These are phyloP conservation scores for Backusella mclennaniae DNA, from an alignment of 192 early-diverging fungal species.

Conservation along the genomic window DNA sequence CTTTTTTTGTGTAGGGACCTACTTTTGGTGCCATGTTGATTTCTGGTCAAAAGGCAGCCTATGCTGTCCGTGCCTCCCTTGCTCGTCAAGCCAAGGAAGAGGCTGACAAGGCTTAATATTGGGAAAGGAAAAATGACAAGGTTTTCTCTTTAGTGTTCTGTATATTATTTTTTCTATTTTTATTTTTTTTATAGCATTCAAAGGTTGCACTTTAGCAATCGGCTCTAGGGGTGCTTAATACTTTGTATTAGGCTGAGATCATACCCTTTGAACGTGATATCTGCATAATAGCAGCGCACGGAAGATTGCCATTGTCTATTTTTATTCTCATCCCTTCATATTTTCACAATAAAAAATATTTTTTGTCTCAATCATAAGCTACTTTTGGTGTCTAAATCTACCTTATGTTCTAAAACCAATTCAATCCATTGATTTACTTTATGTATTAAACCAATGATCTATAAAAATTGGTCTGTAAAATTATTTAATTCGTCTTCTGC, in stretches of 20 bases:
- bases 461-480: too few species aligned
- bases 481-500: too few species aligned
- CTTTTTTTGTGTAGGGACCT: conserved; percentile 38
- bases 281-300: conserved; percentile 31
- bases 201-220: conserved; percentile 7
- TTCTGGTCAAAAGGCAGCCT: conserved; percentile 67
- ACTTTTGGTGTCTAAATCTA: too few species aligned
- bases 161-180: conserved; percentile 10
- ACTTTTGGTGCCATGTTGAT: conserved; percentile 63
- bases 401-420: too few species aligned
- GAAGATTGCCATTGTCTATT: conserved; percentile 11
- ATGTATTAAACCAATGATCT: too few species aligned
- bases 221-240: conserved; percentile 50
- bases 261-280: conserved; percentile 31
- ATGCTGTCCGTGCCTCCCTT: conserved; percentile 52
- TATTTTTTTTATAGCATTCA: background rate
- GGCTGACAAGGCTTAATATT: conserved; percentile 5
- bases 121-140: background rate
- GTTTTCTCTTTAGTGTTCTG: conserved; percentile 12
- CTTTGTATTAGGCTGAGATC: conserved; percentile 33
- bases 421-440: too few species aligned
- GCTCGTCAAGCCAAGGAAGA: conserved; percentile 31
- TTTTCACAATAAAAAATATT: background rate
- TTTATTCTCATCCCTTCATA: conserved; percentile 13
- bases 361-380: background rate